Evolutionary conservation across 1,284 basidiomycete genomes (phyloP), one percentile per base, ranked within the genome.

Genomic region (Apiotrichum akiyoshidainum): DNA sequence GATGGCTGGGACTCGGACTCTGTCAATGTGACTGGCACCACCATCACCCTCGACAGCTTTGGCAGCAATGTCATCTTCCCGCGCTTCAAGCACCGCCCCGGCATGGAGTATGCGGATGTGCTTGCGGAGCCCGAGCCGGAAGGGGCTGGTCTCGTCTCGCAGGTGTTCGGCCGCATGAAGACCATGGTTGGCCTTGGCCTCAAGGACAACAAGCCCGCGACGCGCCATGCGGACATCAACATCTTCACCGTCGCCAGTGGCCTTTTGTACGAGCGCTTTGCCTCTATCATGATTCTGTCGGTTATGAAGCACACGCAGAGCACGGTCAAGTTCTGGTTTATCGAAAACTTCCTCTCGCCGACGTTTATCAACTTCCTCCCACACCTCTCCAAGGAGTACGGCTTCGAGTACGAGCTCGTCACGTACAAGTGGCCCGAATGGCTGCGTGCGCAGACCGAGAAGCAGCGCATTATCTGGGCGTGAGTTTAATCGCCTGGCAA

Each of bases 371-470:
- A 92, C 83, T 96, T 98, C 76, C 89, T 97, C 55, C 95, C 95
- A 0, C 89, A 93, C 68, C 84, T 96, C 65, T 91, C 92, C 0
- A 80, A 85, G 66, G 88, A 88, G 65, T 98, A 99, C 70, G 85
- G 86, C 42, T 99, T 99, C 83, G 84, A 95, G 70, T 78, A 97
- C 74, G 94, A 98, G 73, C 83, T 99, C 13, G 89, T 99, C 57
- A 98, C 95, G 0, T 99, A 98, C 81, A 97, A 96, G 71, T 99
- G 95, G 95, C 96, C 95, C 0, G 88, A 89, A 4, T 99, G 95
- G 95, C 82, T 99, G 14, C 88, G 92, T n/a, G 84, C 85, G 12
- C 95, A 98, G 75, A 93, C 87, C 57, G 95, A 99, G 79, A 99
- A 99, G 77, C 95, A 99, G 76, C 84, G 95, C 21, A 89, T 93